Percentiles rank a stretch among this genome's conserved stretches.
Evolutionary conservation across 129 eudicot genomes (phyloP).

Genomic region (Pseudognaphalium luteoalbum): DNA sequence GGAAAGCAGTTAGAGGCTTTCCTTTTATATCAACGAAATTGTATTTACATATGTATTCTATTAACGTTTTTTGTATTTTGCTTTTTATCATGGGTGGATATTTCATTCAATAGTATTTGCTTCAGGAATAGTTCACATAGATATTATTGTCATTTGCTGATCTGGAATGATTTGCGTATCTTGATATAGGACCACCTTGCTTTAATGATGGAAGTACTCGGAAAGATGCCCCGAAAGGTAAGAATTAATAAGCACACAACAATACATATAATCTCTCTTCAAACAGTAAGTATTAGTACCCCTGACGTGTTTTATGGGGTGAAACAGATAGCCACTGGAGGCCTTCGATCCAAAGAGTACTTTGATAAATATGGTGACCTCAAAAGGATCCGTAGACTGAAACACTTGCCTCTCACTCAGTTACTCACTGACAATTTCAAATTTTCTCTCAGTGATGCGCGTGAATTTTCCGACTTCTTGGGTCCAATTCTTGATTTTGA

Average conservation of each 20-base stretch:
- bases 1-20: no score
- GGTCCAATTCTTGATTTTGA: slow-evolving; percentile 83
- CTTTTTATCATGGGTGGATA: no score
- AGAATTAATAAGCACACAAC: not conserved
- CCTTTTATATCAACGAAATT: not conserved
- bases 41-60: not conserved
- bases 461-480: slow-evolving; percentile 71
- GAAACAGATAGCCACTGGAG: slow-evolving; percentile 69
- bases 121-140: no score
- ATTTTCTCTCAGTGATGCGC: slow-evolving; percentile 63
- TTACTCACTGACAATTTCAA: slow-evolving; percentile 72
- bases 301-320: no score
- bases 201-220: slow-evolving; percentile 92
- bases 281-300: no score
- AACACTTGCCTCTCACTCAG: slow-evolving; percentile 64
- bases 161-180: slow-evolving; percentile 18
- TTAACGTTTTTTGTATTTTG: no score
- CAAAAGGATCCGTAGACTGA: slow-evolving; percentile 94
- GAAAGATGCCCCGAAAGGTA: slow-evolving; percentile 95
- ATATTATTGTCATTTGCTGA: slow-evolving; percentile 1
- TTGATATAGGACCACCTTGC: slow-evolving; percentile 96
- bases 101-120: no score
- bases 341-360: slow-evolving; percentile 84
- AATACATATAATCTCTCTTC: no score
- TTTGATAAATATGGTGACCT: slow-evolving; percentile 92